Conservation (phyloP, 768 basidiomycete species). For the Kwoniella dendrophila region DNA sequence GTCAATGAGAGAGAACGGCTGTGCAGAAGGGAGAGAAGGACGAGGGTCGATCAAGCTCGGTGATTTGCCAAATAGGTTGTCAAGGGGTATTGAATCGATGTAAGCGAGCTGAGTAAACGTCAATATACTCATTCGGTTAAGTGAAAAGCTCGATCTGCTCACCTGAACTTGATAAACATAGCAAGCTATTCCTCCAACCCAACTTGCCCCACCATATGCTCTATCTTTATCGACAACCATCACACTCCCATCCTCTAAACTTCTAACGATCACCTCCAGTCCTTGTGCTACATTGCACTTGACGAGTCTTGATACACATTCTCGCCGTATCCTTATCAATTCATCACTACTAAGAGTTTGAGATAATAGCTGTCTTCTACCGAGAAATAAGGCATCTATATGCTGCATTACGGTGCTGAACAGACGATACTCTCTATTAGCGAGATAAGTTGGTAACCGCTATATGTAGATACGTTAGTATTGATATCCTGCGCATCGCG, state of each 20-base stretch:
- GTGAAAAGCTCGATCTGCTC: conserved; percentile 3
- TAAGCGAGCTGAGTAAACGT: conserved; percentile 45
- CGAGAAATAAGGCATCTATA: conserved; percentile 86
- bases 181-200: conserved; percentile 61
- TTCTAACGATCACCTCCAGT: conserved; percentile 92
- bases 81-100: conserved; percentile 50
- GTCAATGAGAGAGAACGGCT: conserved; percentile 16
- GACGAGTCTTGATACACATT: conserved; percentile 84
- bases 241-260: conserved; percentile 85
- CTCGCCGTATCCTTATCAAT: conserved; percentile 73
- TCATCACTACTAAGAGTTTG: conserved; percentile 86
- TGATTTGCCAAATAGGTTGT: conserved; percentile 34
- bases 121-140: background rate
- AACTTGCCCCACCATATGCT: conserved; percentile 51
- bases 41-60: conserved; percentile 21
- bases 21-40: conserved; percentile 1
- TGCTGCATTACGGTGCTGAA: conserved; percentile 84
- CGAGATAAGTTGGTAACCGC: conserved; percentile 82
- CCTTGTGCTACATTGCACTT: conserved; percentile 88
- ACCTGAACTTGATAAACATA: conserved; percentile 65
- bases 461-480: conserved; percentile 16
- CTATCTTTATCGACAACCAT: conserved; percentile 88
- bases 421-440: conserved; percentile 81
- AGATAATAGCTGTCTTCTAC: conserved; percentile 85
- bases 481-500: background rate